phyloP scores from a whole-genome alignment of 352 stramenopile genomes.

The Globisporangium parvum region DNA sequence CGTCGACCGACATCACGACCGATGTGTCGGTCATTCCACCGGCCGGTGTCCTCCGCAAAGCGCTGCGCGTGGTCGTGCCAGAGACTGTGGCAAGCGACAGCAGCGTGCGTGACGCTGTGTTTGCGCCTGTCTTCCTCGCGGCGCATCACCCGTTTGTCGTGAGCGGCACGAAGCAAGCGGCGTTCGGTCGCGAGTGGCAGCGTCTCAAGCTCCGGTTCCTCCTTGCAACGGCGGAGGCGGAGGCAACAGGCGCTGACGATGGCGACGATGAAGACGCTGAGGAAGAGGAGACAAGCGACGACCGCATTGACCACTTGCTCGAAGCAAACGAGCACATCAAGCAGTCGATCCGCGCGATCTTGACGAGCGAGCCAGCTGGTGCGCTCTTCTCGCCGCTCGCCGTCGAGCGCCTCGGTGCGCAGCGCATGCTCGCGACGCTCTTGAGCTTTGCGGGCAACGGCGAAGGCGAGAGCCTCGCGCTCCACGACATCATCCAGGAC shows the following conservation, averaged over 20 bases:
- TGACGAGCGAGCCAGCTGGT: slow-evolving; percentile 36
- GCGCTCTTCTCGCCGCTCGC: slow-evolving; percentile 45
- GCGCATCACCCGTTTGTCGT: slow-evolving; percentile 76
- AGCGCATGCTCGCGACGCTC: slow-evolving; percentile 64
- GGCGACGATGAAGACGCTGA: slow-evolving; percentile 40
- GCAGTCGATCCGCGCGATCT: slow-evolving; percentile 35
- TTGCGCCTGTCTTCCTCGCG: slow-evolving; percentile 46
- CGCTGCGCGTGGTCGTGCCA: slow-evolving; percentile 50
- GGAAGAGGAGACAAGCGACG: slow-evolving; percentile 38
- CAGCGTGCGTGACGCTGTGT: slow-evolving; percentile 33
- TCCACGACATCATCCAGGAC: slow-evolving; percentile 67
- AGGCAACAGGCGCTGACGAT: slow-evolving; percentile 12
- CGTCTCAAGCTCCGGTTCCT: slow-evolving; percentile 61
- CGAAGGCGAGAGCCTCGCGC: slow-evolving; percentile 62
- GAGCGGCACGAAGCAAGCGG: slow-evolving; percentile 35
- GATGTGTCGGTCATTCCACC: slow-evolving; percentile 28
- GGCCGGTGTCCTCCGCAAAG: slow-evolving; percentile 53
- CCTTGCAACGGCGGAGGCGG: neutral
- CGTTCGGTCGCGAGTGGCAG: slow-evolving; percentile 65
- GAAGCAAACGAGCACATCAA: slow-evolving; percentile 62
- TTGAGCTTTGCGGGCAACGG: slow-evolving; percentile 80
- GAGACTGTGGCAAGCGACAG: slow-evolving; percentile 24
- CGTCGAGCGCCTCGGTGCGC: slow-evolving; percentile 50
- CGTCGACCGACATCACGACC: slow-evolving; percentile 19
- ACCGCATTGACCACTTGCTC: slow-evolving; percentile 78